A percentile compares a stretch with the other conserved stretches of the same genome.
These are phyloP conservation scores for Plantago elongata DNA, from an alignment of 257 asterid species.

Conservation along the genomic window DNA sequence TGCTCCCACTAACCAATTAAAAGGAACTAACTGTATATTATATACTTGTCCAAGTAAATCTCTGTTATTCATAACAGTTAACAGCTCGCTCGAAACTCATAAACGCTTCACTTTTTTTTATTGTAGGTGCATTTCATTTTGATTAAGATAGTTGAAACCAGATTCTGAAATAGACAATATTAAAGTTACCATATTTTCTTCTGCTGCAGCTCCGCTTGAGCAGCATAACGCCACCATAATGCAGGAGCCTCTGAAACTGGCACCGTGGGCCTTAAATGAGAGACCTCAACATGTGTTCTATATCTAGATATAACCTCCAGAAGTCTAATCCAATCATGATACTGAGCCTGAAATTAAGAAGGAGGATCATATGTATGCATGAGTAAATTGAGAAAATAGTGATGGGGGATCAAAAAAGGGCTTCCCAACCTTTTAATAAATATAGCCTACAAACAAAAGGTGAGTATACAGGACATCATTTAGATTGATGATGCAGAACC, in stretches of 20 bases:
- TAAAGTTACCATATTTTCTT: conserved; percentile 75
- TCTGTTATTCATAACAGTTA: no score
- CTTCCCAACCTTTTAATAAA: background rate
- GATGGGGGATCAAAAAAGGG: background rate
- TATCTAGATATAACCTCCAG: conserved; percentile 89
- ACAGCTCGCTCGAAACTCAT: no score
- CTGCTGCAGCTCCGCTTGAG: conserved; percentile 86
- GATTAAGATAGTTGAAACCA: background rate
- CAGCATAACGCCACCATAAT: conserved; percentile 97
- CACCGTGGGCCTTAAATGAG: conserved; percentile 83
- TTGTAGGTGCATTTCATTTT: no score
- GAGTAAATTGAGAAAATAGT: conserved; percentile 2
- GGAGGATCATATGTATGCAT: conserved; percentile 17
- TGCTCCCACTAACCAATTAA: no score
- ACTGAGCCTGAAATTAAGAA: conserved; percentile 64
- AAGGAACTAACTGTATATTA: no score
- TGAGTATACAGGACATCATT: background rate
- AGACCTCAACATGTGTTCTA: conserved; percentile 65
- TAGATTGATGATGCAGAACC: background rate
- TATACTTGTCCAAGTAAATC: no score
- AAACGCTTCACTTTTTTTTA: no score
- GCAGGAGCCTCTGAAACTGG: conserved; percentile 56
- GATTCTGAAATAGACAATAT: background rate
- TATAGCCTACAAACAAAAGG: conserved; percentile 17
- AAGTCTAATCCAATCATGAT: conserved; percentile 98